Percentiles rank a stretch among this genome's conserved stretches.
phyloP scores from a whole-genome alignment of 352 stramenopile genomes.

The Phytophthora multivora region DNA sequence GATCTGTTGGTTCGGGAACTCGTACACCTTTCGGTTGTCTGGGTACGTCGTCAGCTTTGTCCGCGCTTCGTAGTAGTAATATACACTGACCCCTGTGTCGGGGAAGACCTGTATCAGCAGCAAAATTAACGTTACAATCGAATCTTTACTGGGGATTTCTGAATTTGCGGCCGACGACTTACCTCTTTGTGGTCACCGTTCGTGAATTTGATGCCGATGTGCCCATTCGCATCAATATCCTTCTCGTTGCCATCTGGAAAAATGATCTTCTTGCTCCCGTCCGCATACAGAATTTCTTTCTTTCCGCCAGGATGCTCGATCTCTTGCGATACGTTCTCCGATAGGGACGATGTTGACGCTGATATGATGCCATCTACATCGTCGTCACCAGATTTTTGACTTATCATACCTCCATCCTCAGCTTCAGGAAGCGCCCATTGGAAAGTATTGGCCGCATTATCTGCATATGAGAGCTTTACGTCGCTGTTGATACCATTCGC shows the following conservation, averaged over 20 bases:
- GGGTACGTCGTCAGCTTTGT: constrained; percentile 95
- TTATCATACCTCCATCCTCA: constrained; percentile 1
- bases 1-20: constrained; percentile 96
- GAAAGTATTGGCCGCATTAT: constrained; percentile 1
- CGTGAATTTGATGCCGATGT: constrained; percentile 89
- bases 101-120: constrained; percentile 50
- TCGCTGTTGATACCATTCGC: constrained; percentile 1
- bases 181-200: constrained; percentile 97
- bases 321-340: constrained; percentile 37
- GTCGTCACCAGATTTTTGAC: constrained; percentile 5
- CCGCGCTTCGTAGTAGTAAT: constrained; percentile 93
- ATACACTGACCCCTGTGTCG: constrained; percentile 90
- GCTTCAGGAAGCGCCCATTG: constrained; percentile 28
- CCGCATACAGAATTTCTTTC: constrained; percentile 58
- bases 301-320: constrained; percentile 64
- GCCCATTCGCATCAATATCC: constrained; percentile 89
- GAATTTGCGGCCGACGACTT: not conserved
- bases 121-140: constrained; percentile 18
- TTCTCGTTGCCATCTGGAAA: constrained; percentile 95
- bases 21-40: constrained; percentile 95
- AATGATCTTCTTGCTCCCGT: constrained; percentile 74
- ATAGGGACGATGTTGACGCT: constrained; percentile 13
- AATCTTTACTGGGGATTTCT: too few relatives aligned
- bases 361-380: constrained; percentile 3
- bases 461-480: not conserved